Percentiles rank a stretch among this genome's conserved stretches.
Evolutionary conservation across 352 stramenopile genomes (phyloP).

Genomic region (Pelagophyceae sp.): DNA sequence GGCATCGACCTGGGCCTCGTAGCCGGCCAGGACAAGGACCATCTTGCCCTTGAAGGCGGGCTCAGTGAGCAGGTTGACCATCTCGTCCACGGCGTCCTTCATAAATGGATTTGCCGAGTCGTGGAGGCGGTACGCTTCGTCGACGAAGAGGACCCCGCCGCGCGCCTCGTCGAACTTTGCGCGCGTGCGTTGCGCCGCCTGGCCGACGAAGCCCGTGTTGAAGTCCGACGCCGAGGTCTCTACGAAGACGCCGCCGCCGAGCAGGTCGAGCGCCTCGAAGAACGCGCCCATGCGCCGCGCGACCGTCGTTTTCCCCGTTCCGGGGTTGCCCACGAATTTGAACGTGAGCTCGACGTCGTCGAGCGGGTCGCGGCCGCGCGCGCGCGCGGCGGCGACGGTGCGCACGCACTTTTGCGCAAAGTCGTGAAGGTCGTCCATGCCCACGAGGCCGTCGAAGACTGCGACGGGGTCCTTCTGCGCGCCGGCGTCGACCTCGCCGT

Average conservation of each 20-base stretch:
- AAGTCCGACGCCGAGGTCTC: slow-evolving; percentile 59
- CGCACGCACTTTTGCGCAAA: too few species aligned
- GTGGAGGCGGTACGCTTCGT: slow-evolving; percentile 68
- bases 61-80: slow-evolving; percentile 64
- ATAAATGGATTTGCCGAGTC: slow-evolving; percentile 47
- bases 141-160: slow-evolving; percentile 80
- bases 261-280: slow-evolving; percentile 76
- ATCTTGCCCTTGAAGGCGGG: slow-evolving; percentile 50
- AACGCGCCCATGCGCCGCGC: slow-evolving; percentile 79
- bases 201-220: slow-evolving; percentile 42
- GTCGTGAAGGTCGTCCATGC: too few species aligned
- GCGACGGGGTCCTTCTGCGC: background rate
- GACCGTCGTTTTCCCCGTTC: slow-evolving; percentile 63
- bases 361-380: slow-evolving; percentile 14
- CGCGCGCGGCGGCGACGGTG: slow-evolving; percentile 10
- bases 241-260: slow-evolving; percentile 79
- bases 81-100: slow-evolving; percentile 68
- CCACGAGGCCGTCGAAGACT: slow-evolving; percentile 7
- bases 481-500: slow-evolving; percentile 26
- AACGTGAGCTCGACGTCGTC: slow-evolving; percentile 39
- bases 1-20: slow-evolving; percentile 57
- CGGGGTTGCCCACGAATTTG: slow-evolving; percentile 52
- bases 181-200: slow-evolving; percentile 51
- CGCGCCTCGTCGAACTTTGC: slow-evolving; percentile 69
- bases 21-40: slow-evolving; percentile 68